Percentiles rank a stretch among this genome's conserved stretches.
These are phyloP conservation scores for Berberis thunbergii DNA, from an alignment of 164 flowering plant genomes.

Conservation along the genomic window DNA sequence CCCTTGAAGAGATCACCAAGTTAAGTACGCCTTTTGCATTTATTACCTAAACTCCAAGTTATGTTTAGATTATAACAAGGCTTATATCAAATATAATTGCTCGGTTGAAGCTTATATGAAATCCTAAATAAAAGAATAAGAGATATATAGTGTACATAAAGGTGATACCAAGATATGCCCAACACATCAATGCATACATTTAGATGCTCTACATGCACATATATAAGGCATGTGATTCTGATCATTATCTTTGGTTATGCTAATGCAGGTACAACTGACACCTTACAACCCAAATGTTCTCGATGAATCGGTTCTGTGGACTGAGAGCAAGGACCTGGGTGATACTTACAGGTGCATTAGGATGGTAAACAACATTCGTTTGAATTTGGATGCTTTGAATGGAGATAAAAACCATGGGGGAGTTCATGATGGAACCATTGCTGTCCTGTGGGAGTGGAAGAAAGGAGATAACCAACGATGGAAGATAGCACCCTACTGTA, in stretches of 20 bases:
- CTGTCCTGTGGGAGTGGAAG: conserved; percentile 59
- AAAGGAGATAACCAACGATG: conserved; percentile 77
- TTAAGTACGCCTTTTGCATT: too few relatives aligned
- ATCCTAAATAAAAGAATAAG: too few relatives aligned
- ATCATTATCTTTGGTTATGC: neutral
- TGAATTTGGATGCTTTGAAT: conserved; percentile 61
- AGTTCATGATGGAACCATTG: conserved; percentile 55
- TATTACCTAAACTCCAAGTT: too few relatives aligned
- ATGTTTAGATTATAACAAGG: too few relatives aligned
- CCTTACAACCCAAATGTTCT: conserved; percentile 42
- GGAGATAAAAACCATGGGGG: conserved; percentile 65
- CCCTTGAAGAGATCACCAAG: too few relatives aligned
- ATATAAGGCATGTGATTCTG: neutral
- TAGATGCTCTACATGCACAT: too few relatives aligned
- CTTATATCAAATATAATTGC: too few relatives aligned
- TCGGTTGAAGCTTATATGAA: too few relatives aligned
- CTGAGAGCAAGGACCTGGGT: conserved; percentile 52
- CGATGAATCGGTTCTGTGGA: conserved; percentile 64
- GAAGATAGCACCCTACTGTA: conserved; percentile 59
- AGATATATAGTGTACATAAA: too few relatives aligned
- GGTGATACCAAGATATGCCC: too few relatives aligned
- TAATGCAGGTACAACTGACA: conserved; percentile 45
- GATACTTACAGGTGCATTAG: conserved; percentile 50
- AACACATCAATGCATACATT: too few relatives aligned
- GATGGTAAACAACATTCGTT: conserved; percentile 57